Evolutionary conservation across 495 filamentous ascomycete species (phyloP).

Genomic region (Tuber brumale): DNA sequence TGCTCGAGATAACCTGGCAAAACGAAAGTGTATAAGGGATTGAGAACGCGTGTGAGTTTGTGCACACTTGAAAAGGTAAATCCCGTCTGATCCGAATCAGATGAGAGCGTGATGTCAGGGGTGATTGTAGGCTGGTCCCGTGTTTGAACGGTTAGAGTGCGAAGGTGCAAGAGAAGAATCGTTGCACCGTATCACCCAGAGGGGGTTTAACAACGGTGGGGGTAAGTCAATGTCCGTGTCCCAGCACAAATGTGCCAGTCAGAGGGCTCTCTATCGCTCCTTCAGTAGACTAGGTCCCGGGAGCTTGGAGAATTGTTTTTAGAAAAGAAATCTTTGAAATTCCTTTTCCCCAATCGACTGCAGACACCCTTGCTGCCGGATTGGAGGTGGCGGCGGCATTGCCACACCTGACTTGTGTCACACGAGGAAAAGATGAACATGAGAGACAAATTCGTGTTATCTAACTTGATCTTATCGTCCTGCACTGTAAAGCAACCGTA

Average conservation of each 20-base stretch:
- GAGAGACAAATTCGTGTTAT: not conserved
- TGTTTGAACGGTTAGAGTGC: not conserved
- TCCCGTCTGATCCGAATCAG: not conserved
- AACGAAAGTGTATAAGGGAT: not conserved
- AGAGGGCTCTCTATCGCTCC: not conserved
- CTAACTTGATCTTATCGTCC: not conserved
- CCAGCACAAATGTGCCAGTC: not conserved
- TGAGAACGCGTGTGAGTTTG: not conserved
- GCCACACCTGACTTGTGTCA: not conserved
- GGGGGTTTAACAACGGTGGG: not conserved
- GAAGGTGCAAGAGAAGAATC: not conserved
- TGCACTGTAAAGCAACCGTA: not conserved
- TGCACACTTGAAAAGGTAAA: not conserved
- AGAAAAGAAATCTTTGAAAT: not conserved
- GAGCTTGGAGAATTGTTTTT: not conserved
- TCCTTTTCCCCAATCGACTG: not conserved
- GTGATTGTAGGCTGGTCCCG: not conserved
- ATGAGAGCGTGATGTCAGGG: constrained; percentile 2
- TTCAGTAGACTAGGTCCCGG: not conserved
- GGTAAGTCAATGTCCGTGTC: not conserved
- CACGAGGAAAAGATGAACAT: not conserved
- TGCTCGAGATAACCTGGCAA: not conserved
- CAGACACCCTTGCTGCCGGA: not conserved
- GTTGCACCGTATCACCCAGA: not conserved
- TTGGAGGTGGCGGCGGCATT: not conserved